Percentiles rank a stretch among this genome's conserved stretches.
Conservation (phyloP, 108 stramenopile species). For the Ochromonas danica region DNA sequence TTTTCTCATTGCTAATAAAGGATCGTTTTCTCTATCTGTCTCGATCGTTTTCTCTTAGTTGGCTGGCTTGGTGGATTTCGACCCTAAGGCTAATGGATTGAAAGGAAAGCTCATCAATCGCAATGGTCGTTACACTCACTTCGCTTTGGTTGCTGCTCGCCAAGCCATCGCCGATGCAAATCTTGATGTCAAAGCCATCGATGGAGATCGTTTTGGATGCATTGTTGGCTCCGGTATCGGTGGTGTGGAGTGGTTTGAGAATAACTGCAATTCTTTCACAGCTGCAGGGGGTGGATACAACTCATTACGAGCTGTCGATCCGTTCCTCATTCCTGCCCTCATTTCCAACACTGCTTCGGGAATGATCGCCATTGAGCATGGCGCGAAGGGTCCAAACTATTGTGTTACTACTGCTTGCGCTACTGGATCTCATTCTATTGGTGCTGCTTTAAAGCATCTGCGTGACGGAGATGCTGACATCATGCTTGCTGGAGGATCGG, state of each 20-base stretch:
- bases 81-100: slow-evolving; percentile 71
- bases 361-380: slow-evolving; percentile 52
- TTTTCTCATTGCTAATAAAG: background rate
- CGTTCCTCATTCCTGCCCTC: slow-evolving; percentile 56
- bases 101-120: slow-evolving; percentile 81
- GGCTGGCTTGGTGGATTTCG: slow-evolving; percentile 68
- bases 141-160: slow-evolving; percentile 82
- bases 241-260: slow-evolving; percentile 53
- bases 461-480: slow-evolving; percentile 74
- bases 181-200: slow-evolving; percentile 52
- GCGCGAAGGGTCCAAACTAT: slow-evolving; percentile 33
- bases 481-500: slow-evolving; percentile 90
- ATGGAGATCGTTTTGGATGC: slow-evolving; percentile 36
- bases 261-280: slow-evolving; percentile 46
- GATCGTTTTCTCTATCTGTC: background rate
- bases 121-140: slow-evolving; percentile 92
- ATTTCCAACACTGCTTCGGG: slow-evolving; percentile 57
- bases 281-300: slow-evolving; percentile 31
- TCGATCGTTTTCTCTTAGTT: too few species aligned
- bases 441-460: slow-evolving; percentile 81
- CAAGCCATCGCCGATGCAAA: slow-evolving; percentile 79
- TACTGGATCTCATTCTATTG: slow-evolving; percentile 84
- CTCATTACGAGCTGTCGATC: slow-evolving; percentile 37
- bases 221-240: slow-evolving; percentile 52
- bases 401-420: background rate